phyloP scores from a whole-genome alignment of 2,329 filamentous ascomycete genomes.

The Epichloe elymi region DNA sequence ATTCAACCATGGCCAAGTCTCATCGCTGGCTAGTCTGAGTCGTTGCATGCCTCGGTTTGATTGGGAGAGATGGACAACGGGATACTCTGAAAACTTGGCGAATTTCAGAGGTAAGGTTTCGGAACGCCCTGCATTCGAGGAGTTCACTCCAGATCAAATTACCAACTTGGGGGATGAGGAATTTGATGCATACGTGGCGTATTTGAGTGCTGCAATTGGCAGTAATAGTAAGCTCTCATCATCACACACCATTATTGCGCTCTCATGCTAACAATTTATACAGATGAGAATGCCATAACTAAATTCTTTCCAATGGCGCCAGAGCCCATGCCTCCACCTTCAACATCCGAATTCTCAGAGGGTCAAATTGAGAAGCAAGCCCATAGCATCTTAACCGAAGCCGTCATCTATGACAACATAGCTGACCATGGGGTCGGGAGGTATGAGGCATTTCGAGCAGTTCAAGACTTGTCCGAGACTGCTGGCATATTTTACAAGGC shows the following conservation, averaged over 20 bases:
- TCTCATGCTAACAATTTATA: background rate
- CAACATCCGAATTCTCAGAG: slow-evolving; percentile 12
- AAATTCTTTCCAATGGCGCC: slow-evolving; percentile 23
- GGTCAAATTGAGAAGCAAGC: slow-evolving; percentile 14
- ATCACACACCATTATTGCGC: background rate
- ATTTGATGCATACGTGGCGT: slow-evolving; percentile 51
- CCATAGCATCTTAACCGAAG: slow-evolving; percentile 11
- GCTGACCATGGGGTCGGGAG: background rate
- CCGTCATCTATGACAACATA: slow-evolving; percentile 4
- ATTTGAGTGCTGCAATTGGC: slow-evolving; percentile 20
- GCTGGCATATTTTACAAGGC: slow-evolving; percentile 20
- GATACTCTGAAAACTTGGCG: slow-evolving; percentile 23
- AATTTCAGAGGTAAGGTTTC: slow-evolving; percentile 2
- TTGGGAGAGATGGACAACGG: slow-evolving; percentile 57
- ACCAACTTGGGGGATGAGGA: slow-evolving; percentile 45
- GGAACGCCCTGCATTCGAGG: slow-evolving; percentile 27
- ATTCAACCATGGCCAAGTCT: slow-evolving; percentile 44
- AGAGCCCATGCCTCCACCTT: slow-evolving; percentile 7
- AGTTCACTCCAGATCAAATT: slow-evolving; percentile 48
- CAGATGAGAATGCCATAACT: slow-evolving; percentile 17
- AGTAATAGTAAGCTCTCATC: slow-evolving; percentile 17
- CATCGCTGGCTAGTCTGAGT: slow-evolving; percentile 8
- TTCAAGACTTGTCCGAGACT: slow-evolving; percentile 18
- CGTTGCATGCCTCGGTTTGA: slow-evolving; percentile 33
- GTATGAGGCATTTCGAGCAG: slow-evolving; percentile 20